A percentile compares a stretch with the other conserved stretches of the same genome.
Conservation (phyloP, 23 red algal species). For the Cyanidium caldarium region DNA sequence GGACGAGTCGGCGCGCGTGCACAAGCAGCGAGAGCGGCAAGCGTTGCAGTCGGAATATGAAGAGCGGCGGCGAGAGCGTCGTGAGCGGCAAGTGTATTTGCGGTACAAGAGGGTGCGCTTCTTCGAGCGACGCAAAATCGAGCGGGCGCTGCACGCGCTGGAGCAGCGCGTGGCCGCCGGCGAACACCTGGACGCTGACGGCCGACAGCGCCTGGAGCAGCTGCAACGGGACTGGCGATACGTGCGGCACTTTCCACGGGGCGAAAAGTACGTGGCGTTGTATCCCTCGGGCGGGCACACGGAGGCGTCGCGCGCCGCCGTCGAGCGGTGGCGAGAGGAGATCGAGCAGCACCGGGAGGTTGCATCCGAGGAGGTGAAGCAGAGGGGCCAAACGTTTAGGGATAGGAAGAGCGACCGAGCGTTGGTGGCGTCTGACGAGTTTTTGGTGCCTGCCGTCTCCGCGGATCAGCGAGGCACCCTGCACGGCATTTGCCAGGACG, state of each 20-base stretch:
- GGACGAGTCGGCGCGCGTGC: neutral
- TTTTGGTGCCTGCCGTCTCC: too few relatives aligned
- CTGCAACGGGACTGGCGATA: constrained; percentile 31
- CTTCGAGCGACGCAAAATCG: constrained; percentile 31
- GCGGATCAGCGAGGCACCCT: too few relatives aligned
- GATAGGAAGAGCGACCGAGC: too few relatives aligned
- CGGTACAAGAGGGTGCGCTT: constrained; percentile 30
- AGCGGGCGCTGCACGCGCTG: constrained; percentile 24
- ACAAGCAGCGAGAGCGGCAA: neutral
- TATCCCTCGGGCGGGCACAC: constrained; percentile 55
- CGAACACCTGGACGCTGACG: neutral
- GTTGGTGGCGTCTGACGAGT: too few relatives aligned
- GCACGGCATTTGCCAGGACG: too few relatives aligned
- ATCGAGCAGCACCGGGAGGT: too few relatives aligned
- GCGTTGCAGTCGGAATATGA: neutral
- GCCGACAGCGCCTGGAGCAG: constrained; percentile 1
- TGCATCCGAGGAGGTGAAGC: too few relatives aligned
- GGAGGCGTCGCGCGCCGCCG: constrained; percentile 9
- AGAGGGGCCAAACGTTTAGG: too few relatives aligned
- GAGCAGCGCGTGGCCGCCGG: neutral
- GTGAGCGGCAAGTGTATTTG: constrained; percentile 7
- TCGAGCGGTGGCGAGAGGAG: constrained; percentile 21
- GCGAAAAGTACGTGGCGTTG: constrained; percentile 46
- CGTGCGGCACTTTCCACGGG: constrained; percentile 33
- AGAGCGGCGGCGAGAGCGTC: constrained; percentile 13